These are phyloP conservation scores for Podospora pseudopauciseta DNA, from an alignment of 495 filamentous ascomycete genomes.

Conservation along the genomic window DNA sequence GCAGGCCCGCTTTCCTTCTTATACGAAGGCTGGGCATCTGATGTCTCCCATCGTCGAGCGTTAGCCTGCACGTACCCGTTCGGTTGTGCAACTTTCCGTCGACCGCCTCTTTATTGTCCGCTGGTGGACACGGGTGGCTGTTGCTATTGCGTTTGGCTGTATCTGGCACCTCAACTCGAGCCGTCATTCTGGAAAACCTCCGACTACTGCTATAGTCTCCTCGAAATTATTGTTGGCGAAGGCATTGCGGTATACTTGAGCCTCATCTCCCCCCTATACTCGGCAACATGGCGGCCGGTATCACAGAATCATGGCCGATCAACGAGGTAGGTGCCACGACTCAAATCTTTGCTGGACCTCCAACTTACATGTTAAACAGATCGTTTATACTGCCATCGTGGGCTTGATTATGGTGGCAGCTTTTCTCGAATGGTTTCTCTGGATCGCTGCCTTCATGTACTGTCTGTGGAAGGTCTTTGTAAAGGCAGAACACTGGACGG, in stretches of 20 bases:
- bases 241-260: slow-evolving; percentile 5
- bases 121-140: slow-evolving; percentile 12
- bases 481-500: slow-evolving; percentile 86
- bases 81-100: slow-evolving; percentile 29
- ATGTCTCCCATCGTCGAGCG: neutral
- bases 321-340: slow-evolving; percentile 56
- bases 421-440: slow-evolving; percentile 89
- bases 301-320: slow-evolving; percentile 51
- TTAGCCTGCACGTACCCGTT: slow-evolving; percentile 29
- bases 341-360: neutral
- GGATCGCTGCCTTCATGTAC: slow-evolving; percentile 88
- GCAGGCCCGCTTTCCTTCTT: neutral
- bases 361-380: slow-evolving; percentile 27
- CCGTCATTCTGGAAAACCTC: neutral
- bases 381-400: slow-evolving; percentile 75
- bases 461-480: slow-evolving; percentile 83
- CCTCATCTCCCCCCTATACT: neutral
- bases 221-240: neutral
- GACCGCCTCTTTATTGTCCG: slow-evolving; percentile 19
- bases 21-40: slow-evolving; percentile 2
- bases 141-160: neutral
- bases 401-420: slow-evolving; percentile 80
- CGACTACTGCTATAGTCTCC: neutral
- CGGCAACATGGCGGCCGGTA: slow-evolving; percentile 41
- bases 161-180: neutral